Evolutionary conservation across 768 basidiomycete species (phyloP), one percentile per base, ranked within the genome.

Genomic region (Saitozyma sp.): DNA sequence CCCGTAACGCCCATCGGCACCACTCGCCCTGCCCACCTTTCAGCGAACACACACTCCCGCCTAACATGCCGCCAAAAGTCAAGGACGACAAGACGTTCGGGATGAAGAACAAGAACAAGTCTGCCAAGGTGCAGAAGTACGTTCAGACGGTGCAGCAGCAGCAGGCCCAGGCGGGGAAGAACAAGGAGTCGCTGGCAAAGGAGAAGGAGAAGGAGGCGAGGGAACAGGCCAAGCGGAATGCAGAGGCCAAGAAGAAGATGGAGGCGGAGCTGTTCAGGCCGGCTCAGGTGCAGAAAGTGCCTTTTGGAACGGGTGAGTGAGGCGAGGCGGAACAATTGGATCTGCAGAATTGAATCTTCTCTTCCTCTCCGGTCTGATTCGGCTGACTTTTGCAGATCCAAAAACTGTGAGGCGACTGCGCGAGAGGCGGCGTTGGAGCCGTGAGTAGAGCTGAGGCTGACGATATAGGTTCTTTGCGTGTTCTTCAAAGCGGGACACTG

Each of bases 401-500:
- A 97, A 96, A 84, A 92, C 91, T 52, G 73, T 75, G 46, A 60
- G 58, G 29, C 29, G 29, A 29, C 29, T 29, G 29, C 29, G 29
- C 29, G 29, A 29, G 29, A 29, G 29, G 29, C 29, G 29, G 5
- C 40, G 38, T 5, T 58, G 56, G 20, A 37, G 39, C 3, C 9
- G 9, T 39, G 37, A 57, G 2, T 42, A 53, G 10, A 29, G 11
- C 45, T 11, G 45, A 46, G 45, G n/a, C 45, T 40, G 17, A n/a
- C 7, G n/a, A 20, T 16, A 48, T 50, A 72, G 13, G 82, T 98
- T 41, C 83, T 98, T 41, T 98, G 96, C 78, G 88, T 84, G 37
- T 97, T 88, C 83, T 93, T 84, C 84, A 97, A 97, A 81, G 88
- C 90, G 11, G 94, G 95, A 4, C 84, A 81, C 54, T 99, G 95